phyloP scores from a whole-genome alignment of 2,329 filamentous ascomycete species.

The Phaeosphaeriaceae sp. region DNA sequence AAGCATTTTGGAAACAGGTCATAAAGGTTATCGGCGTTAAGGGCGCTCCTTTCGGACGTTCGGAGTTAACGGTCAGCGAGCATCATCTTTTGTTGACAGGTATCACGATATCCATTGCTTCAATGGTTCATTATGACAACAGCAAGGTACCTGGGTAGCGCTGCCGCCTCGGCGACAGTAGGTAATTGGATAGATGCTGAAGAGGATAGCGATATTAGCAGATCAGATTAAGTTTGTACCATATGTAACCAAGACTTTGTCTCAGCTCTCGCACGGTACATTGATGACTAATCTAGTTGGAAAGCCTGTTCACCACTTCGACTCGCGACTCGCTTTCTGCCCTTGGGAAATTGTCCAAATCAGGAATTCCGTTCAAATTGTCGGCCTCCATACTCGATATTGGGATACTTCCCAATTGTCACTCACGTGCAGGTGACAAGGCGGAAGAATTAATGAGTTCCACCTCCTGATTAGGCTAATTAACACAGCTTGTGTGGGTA shows the following conservation, averaged over 20 bases:
- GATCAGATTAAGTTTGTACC: constrained; percentile 15
- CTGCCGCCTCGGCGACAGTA: neutral
- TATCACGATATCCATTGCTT: constrained; percentile 14
- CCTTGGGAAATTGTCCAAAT: constrained; percentile 8
- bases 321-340: no score
- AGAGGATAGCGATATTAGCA: constrained; percentile 1
- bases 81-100: constrained; percentile 15
- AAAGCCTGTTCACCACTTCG: neutral
- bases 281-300: constrained; percentile 10
- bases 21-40: constrained; percentile 16
- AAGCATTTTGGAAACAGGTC: constrained; percentile 21
- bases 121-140: constrained; percentile 38
- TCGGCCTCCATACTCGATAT: constrained; percentile 24
- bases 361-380: constrained; percentile 25
- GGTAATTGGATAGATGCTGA: neutral
- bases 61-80: constrained; percentile 5
- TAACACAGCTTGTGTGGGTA: constrained; percentile 3
- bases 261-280: no score
- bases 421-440: constrained; percentile 18
- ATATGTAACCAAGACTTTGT: no score
- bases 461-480: constrained; percentile 45
- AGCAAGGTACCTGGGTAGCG: neutral
- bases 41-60: neutral
- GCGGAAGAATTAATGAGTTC: constrained; percentile 33
- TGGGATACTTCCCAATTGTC: constrained; percentile 11